Base-by-base conservation (phyloP, 169 alveolate genomes). In the Cyclospora cayetanensis region DNA sequence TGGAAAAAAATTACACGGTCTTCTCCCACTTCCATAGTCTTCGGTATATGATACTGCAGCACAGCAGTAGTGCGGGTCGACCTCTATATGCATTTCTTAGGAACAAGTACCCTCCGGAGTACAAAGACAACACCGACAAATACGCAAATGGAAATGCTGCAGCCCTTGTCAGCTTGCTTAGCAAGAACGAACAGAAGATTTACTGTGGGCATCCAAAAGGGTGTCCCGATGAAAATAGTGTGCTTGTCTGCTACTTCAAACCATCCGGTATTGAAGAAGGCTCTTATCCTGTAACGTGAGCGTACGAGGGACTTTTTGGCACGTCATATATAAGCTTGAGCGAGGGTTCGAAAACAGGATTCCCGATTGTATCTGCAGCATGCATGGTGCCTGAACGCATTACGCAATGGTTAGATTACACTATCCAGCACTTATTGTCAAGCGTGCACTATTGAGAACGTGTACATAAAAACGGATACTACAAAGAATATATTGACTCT, bases 61-160 rank as follows among this genome's bases (percentile, higher is more conserved):
- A n/a, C n/a, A n/a, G n/a, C n/a, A n/a, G n/a, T n/a, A 52, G n/a
- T 46, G 27, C 22, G 2, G 20, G 22, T 20, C 34, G 60, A 50
- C 9, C 35, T 18, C 2, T 18, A 20, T 50, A 46, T 4, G 41
- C 35, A 34, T 18, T 1, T 29, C 5, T 22, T 52, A 79, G 89
- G 0, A 60, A 55, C 11, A 5, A 79, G 22, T 11, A 34, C 25
- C 89, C 89, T 34, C 20, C 53, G 22, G 41, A 2, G 0, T 79
- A 52, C 31, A 1, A 0, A 20, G 89, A 79, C 35, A 27, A 79
- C 1, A 0, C 4, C 0, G 53, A 15, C 0, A 9, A 46, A 0
- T 79, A 79, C 55, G 12, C 2, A 1, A 4, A 79, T 9, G 55
- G 53, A 18, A 79, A 79, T 22, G 89, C 89, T 34, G 89, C n/a